Conservation (phyloP, 2,329 filamentous ascomycete species). For the Xylariales sp. region DNA sequence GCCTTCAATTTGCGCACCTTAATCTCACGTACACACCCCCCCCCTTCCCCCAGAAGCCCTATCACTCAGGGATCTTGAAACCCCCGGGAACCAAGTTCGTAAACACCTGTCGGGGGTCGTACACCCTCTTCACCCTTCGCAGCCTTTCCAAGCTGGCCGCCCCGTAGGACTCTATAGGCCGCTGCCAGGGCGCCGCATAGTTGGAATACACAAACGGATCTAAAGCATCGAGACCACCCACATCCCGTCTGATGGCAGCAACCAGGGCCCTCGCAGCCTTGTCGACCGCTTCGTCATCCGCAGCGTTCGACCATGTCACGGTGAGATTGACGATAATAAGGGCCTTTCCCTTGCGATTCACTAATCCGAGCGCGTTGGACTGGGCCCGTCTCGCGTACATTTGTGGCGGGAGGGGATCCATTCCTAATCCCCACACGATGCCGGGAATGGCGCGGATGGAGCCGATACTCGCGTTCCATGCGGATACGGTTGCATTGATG, state of each 20-base stretch:
- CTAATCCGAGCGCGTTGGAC: not conserved
- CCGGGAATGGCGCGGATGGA: not conserved
- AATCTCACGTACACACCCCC: no score
- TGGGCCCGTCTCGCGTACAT: constrained; percentile 2
- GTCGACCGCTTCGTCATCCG: not conserved
- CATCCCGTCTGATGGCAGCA: not conserved
- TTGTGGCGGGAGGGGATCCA: constrained; percentile 9
- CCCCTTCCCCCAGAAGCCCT: no score
- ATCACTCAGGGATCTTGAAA: constrained; percentile 10
- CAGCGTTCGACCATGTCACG: not conserved
- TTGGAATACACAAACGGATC: constrained; percentile 23
- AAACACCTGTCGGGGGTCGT: constrained; percentile 22
- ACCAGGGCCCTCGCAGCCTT: not conserved
- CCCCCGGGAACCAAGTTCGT: constrained; percentile 23
- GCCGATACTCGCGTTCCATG: not conserved
- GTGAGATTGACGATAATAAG: constrained; percentile 8
- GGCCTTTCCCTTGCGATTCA: not conserved
- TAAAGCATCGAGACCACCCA: not conserved
- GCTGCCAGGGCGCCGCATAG: constrained; percentile 23
- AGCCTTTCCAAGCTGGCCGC: constrained; percentile 8
- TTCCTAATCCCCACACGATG: not conserved
- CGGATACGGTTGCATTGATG: not conserved
- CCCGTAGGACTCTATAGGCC: constrained; percentile 23
- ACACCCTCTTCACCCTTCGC: not conserved
- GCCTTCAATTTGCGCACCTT: no score